A percentile compares a stretch with the other conserved stretches of the same genome.
Evolutionary conservation across 495 filamentous ascomycete species (phyloP).

Genomic region (Beverwykella pulmonaria): DNA sequence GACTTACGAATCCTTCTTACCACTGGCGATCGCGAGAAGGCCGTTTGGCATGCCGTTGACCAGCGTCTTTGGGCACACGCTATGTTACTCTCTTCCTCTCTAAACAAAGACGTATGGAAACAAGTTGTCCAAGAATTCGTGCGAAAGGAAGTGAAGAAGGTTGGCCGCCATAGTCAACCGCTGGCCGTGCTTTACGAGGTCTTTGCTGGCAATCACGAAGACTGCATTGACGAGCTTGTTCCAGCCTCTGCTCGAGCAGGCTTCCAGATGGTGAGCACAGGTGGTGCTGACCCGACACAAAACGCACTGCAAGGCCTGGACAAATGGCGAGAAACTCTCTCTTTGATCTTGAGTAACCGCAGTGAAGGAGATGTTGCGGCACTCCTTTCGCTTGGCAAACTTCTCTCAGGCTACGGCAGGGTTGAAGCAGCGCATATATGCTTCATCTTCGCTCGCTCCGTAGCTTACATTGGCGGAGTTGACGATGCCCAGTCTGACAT

Average conservation of each 20-base stretch:
- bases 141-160: conserved; percentile 81
- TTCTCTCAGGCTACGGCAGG: conserved; percentile 85
- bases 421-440: conserved; percentile 92
- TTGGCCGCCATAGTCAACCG: conserved; percentile 75
- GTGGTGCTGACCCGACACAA: conserved; percentile 62
- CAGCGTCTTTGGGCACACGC: conserved; percentile 94
- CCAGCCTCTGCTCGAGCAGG: conserved; percentile 89
- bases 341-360: conserved; percentile 82
- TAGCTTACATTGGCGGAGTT: conserved; percentile 72
- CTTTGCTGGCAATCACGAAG: conserved; percentile 90
- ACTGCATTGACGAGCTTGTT: conserved; percentile 95
- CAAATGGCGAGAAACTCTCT: conserved; percentile 89
- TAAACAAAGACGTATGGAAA: conserved; percentile 73
- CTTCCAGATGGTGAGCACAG: conserved; percentile 78
- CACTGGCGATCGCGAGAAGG: conserved; percentile 82
- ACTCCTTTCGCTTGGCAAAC: conserved; percentile 75
- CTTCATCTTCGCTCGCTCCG: conserved; percentile 60
- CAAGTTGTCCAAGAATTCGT: conserved; percentile 94
- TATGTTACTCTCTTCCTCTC: conserved; percentile 83
- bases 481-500: conserved; percentile 81
- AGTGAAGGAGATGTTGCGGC: conserved; percentile 75
- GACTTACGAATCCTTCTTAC: conserved; percentile 72
- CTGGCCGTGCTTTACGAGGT: conserved; percentile 89
- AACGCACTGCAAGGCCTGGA: conserved; percentile 83
- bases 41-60: conserved; percentile 93